Base-by-base conservation (phyloP, 2,329 filamentous ascomycete species). In the Microcyclosporella mali region DNA sequence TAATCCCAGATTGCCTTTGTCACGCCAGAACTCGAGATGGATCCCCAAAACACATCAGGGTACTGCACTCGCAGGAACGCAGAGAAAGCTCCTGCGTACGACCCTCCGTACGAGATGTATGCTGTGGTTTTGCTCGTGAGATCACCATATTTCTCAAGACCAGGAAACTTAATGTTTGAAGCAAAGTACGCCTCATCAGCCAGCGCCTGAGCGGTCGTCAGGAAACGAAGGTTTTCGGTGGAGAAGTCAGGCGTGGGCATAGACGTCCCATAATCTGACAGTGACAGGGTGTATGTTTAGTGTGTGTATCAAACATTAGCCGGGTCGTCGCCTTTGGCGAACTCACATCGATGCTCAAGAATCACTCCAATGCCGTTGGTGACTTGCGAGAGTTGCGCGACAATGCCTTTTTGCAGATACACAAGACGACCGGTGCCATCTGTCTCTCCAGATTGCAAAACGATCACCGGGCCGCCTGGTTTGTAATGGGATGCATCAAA, bases 111-210 rank as follows among this genome's bases (percentile, higher is more conserved):
- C 0, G 79, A 79, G 45, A 94, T 82, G 67, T 82, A 92, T 0
- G 87, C 78, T 0, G 79, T 80, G 2, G 70, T 72, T 1, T 76
- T 68, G 0, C 85, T 77, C 0, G 78, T 86, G 29, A 92, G 66
- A 50, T 88, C 74, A 17, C 75, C 57, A 41, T 56, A 50, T 48
- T 85, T 65, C 57, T 85, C 81, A 4, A 88, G 65, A 0, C 85
- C 85, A 0, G 78, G 71, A 47, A 89, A 88, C 38, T 78, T 69
- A 31, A 88, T 73, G 51, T 92, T 75, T 47, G 78, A 66, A 0
- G 86, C 85, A 65, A 94, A 94, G 64, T 86, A 94, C 2, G 80
- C 85, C 33, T 82, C 79, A 61, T 94, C 88, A 6, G 86, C 87
- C 30, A 94, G 62, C 0, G 87, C 81, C 62, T 94, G 88, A 54